A percentile compares a stretch with the other conserved stretches of the same genome.
Evolutionary conservation across 139 green algal species (phyloP).

Genomic region (Coelastrella sp.): DNA sequence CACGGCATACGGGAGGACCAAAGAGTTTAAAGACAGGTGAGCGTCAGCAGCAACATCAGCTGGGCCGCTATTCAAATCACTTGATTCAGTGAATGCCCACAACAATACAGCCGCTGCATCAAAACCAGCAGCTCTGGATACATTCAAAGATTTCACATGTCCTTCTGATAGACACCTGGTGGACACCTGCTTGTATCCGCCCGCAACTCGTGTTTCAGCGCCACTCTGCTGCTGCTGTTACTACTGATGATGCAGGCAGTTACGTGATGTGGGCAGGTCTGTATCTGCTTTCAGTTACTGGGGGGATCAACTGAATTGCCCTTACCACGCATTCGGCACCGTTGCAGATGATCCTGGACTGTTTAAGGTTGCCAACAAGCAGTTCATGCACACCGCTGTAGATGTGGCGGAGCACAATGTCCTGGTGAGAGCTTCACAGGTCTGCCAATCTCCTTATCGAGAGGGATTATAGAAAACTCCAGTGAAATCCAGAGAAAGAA

Average conservation of each 20-base stretch:
- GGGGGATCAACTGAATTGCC: slow-evolving; percentile 76
- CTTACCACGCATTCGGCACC: slow-evolving; percentile 77
- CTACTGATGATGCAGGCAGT: slow-evolving; percentile 10
- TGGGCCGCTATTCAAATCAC: no score
- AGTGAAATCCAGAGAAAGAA: no score
- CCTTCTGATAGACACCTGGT: no score
- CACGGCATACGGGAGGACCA: slow-evolving; percentile 67
- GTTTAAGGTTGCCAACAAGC: slow-evolving; percentile 72
- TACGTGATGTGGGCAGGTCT: slow-evolving; percentile 66
- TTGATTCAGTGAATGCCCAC: no score
- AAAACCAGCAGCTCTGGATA: no score
- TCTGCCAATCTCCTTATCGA: no score
- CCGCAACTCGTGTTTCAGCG: background rate
- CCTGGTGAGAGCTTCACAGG: slow-evolving; percentile 47
- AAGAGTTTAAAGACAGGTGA: slow-evolving; percentile 74
- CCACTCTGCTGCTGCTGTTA: background rate
- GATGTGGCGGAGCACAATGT: slow-evolving; percentile 80
- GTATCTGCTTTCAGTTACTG: slow-evolving; percentile 79
- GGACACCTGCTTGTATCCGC: no score
- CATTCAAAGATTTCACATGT: no score
- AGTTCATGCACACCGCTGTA: slow-evolving; percentile 72
- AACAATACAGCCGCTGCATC: background rate
- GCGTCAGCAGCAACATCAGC: background rate
- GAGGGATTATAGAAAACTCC: no score
- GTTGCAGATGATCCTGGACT: slow-evolving; percentile 48